Percentiles rank a stretch among this genome's conserved stretches.
These are phyloP conservation scores for Fusarium chuoi DNA, from an alignment of 2,329 filamentous ascomycete genomes.

Conservation along the genomic window DNA sequence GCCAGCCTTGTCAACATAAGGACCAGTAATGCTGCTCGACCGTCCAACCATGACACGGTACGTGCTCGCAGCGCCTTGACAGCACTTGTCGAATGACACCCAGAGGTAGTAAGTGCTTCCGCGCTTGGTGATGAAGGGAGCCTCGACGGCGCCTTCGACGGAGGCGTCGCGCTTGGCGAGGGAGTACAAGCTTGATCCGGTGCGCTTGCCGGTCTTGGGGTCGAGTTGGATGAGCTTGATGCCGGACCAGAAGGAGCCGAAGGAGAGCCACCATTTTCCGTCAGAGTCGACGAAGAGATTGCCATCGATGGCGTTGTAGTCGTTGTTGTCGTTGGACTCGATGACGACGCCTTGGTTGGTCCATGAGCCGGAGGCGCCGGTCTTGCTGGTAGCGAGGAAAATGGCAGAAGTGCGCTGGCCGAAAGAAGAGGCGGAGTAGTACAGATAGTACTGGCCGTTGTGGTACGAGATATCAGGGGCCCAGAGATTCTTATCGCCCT, in stretches of 20 bases:
- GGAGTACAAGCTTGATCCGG: slow-evolving; percentile 36
- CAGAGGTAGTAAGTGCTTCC: slow-evolving; percentile 49
- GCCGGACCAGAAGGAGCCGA: slow-evolving; percentile 48
- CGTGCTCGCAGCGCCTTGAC: slow-evolving; percentile 44
- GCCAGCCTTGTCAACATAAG: slow-evolving; percentile 43
- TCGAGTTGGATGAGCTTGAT: slow-evolving; percentile 46
- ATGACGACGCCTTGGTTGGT: slow-evolving; percentile 45
- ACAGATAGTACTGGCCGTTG: slow-evolving; percentile 46
- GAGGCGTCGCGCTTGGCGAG: slow-evolving; percentile 36
- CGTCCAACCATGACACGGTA: slow-evolving; percentile 49
- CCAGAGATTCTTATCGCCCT: slow-evolving; percentile 49
- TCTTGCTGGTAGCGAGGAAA: slow-evolving; percentile 46
- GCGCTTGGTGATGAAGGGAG: slow-evolving; percentile 44
- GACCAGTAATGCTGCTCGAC: slow-evolving; percentile 44
- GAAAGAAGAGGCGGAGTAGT: slow-evolving; percentile 49
- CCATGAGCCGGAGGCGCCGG: slow-evolving; percentile 46
- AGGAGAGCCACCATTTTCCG: slow-evolving; percentile 47
- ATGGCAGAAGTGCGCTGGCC: slow-evolving; percentile 45
- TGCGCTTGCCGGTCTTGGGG: slow-evolving; percentile 42
- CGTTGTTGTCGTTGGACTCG: slow-evolving; percentile 33
- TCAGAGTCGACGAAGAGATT: slow-evolving; percentile 45
- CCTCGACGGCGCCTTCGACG: slow-evolving; percentile 42
- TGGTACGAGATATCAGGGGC: slow-evolving; percentile 64
- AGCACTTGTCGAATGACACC: slow-evolving; percentile 48
- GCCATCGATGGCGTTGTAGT: slow-evolving; percentile 47